These are phyloP conservation scores for Cyberlindnera euphorbiiphila DNA, from an alignment of 805 yeast genomes.

Conservation along the genomic window DNA sequence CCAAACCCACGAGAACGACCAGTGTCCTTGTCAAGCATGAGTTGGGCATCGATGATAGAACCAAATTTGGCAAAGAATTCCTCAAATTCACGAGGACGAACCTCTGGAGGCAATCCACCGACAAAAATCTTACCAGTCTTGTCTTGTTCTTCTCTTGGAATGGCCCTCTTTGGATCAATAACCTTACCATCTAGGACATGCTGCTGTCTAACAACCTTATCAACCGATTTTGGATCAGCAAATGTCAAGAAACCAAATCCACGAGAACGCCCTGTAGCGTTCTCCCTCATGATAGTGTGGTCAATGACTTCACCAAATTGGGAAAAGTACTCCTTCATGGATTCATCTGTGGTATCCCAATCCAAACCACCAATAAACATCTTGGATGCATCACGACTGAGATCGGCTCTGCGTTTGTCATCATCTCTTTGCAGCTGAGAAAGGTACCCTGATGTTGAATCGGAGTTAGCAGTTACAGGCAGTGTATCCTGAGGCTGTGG, in stretches of 20 bases:
- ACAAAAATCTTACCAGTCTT: conserved; percentile 95
- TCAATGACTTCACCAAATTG: conserved; percentile 88
- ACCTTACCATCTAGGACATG: conserved; percentile 93
- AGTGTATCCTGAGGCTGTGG: no score
- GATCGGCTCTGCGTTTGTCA: conserved; percentile 40
- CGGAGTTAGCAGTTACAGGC: no score
- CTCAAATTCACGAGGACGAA: conserved; percentile 85
- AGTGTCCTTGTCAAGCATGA: conserved; percentile 95
- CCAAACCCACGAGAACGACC: conserved; percentile 98
- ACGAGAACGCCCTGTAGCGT: conserved; percentile 79
- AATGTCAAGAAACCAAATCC: conserved; percentile 95
- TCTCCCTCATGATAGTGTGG: conserved; percentile 90
- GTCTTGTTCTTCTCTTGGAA: conserved; percentile 96
- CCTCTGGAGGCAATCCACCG: conserved; percentile 94
- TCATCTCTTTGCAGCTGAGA: conserved; percentile 6
- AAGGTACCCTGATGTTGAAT: no score
- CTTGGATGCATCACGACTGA: conserved; percentile 74
- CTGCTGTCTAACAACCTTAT: conserved; percentile 77
- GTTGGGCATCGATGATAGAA: conserved; percentile 88
- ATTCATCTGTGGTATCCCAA: conserved; percentile 96
- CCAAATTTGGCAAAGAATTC: conserved; percentile 86
- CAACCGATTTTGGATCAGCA: conserved; percentile 75
- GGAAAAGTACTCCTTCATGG: conserved; percentile 73
- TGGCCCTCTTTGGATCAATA: conserved; percentile 96
- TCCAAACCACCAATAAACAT: conserved; percentile 96